Percentiles rank a stretch among this genome's conserved stretches.
phyloP scores from a whole-genome alignment of 2,329 filamentous ascomycete species.

The Calonectria crousiana region DNA sequence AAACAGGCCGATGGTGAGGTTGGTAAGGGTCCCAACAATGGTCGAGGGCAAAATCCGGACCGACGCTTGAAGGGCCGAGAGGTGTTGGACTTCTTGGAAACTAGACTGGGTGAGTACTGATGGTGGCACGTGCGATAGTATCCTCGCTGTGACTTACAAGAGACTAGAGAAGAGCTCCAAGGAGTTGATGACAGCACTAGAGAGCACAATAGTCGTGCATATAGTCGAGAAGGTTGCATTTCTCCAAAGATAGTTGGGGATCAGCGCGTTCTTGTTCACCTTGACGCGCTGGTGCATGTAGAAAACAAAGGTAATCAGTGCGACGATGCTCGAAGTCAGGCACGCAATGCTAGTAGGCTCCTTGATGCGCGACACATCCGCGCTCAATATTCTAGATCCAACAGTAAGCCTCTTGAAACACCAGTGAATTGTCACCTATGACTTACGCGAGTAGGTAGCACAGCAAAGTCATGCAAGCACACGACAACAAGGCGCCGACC shows the following conservation, averaged over 20 bases:
- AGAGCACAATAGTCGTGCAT: slow-evolving; percentile 63
- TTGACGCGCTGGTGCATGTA: slow-evolving; percentile 67
- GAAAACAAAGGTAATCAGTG: slow-evolving; percentile 63
- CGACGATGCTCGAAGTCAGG: slow-evolving; percentile 55
- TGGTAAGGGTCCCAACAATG: slow-evolving; percentile 56
- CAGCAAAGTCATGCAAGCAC: slow-evolving; percentile 57
- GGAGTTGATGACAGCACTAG: slow-evolving; percentile 57
- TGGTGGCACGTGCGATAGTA: background rate
- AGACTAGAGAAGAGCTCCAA: slow-evolving; percentile 61
- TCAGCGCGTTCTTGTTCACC: slow-evolving; percentile 63
- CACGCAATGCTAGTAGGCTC: slow-evolving; percentile 56
- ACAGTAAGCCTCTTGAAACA: background rate
- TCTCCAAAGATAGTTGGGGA: slow-evolving; percentile 71
- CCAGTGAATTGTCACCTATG: background rate
- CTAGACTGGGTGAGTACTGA: slow-evolving; percentile 38
- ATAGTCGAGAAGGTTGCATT: slow-evolving; percentile 67
- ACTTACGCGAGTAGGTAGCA: slow-evolving; percentile 64
- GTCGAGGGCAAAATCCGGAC: slow-evolving; percentile 60
- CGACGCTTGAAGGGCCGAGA: slow-evolving; percentile 59
- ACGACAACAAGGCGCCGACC: slow-evolving; percentile 61
- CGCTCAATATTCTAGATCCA: slow-evolving; percentile 48
- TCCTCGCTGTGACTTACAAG: slow-evolving; percentile 51
- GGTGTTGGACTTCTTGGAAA: slow-evolving; percentile 62
- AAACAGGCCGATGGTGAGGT: slow-evolving; percentile 58
- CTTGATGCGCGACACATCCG: slow-evolving; percentile 53